Percentiles rank a stretch among this genome's conserved stretches.
Evolutionary conservation across 192 early-diverging fungal genomes (phyloP).

Genomic region (Coemansia sp.): DNA sequence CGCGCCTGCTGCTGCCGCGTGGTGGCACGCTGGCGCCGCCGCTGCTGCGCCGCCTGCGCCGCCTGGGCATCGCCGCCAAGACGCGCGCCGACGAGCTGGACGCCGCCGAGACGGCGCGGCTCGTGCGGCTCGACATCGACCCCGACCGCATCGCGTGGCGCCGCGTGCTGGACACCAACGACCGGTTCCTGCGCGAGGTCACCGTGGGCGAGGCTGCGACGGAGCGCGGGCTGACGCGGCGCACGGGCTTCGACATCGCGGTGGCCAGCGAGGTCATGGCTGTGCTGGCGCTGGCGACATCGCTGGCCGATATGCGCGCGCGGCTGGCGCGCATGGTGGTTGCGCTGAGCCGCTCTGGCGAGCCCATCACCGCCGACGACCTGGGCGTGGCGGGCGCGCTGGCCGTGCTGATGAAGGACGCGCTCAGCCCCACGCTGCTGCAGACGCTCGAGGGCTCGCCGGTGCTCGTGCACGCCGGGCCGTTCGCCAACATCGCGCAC

Average conservation of each 20-base stretch:
- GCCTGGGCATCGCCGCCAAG: slow-evolving; percentile 82
- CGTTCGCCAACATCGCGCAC: slow-evolving; percentile 99
- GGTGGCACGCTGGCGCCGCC: slow-evolving; percentile 83
- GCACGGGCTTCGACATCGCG: slow-evolving; percentile 97
- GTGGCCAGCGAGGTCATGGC: slow-evolving; percentile 99
- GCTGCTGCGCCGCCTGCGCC: slow-evolving; percentile 76
- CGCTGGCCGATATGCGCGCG: slow-evolving; percentile 90
- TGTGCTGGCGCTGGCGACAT: slow-evolving; percentile 90
- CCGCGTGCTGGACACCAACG: slow-evolving; percentile 95
- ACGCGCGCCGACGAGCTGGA: slow-evolving; percentile 81
- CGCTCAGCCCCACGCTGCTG: slow-evolving; percentile 98
- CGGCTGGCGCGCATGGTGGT: slow-evolving; percentile 96
- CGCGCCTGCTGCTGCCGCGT: slow-evolving; percentile 86
- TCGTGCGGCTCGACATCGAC: slow-evolving; percentile 95
- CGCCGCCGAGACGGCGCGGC: slow-evolving; percentile 72
- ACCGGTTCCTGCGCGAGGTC: slow-evolving; percentile 92
- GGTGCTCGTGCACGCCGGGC: slow-evolving; percentile 98
- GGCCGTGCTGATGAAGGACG: slow-evolving; percentile 97
- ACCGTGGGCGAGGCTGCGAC: slow-evolving; percentile 86
- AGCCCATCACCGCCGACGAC: slow-evolving; percentile 94
- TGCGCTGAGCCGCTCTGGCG: slow-evolving; percentile 77
- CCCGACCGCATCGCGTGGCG: slow-evolving; percentile 96
- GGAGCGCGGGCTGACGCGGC: slow-evolving; percentile 83
- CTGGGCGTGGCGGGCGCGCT: slow-evolving; percentile 94
- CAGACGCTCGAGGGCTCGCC: slow-evolving; percentile 99